Base-by-base conservation (phyloP, 2,329 filamentous ascomycete genomes). In the Xylaria sp. region DNA sequence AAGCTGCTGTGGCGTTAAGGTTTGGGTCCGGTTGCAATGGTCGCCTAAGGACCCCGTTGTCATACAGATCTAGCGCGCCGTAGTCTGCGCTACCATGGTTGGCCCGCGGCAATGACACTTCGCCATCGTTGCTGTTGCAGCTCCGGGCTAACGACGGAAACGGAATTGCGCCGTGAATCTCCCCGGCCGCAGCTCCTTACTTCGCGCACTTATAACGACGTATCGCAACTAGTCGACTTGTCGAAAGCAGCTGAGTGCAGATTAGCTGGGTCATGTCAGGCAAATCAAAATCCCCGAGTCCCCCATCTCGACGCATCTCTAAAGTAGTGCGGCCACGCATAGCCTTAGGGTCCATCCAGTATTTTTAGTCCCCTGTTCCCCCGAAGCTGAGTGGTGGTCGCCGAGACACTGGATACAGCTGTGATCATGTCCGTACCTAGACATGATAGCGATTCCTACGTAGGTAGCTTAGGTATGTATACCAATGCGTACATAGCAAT, bases 1-100 rank as follows among this genome's bases (percentile, higher is more conserved):
- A 53, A 53, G 32, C 14, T 56, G 11, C 34, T 61, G 67, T 69
- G 67, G 67, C 67, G 67, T 69, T 69, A 69, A 65, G 61, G 68
- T 69, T 69, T 68, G 61, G 47, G n/a, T 8, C 60, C 65, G 53
- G 32, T 30, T 54, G 64, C 42, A 67, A 59, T 67, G 55, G 67
- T 64, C 24, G 21, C 32, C 42, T 21, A 5, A 27, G 9, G 47
- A 11, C 54, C 42, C 56, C 67, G 64, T 67, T 21, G 21, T 64
- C 24, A 42, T 39, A 57, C 59, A 54, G 45, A 62, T 39, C 53
- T 69, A 66, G 58, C 34, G 54, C 9, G 11, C 11, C 19, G 21
- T 36, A 51, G 24, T 56, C 55, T 12, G 32, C 54, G 47, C 55
- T 60, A 45, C 30, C 51, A n/a, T 17, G 2, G 53, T 51, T 54